Evolutionary conservation across 2,329 filamentous ascomycete genomes (phyloP).

Genomic region (Macrophomina pseudophaseolina): DNA sequence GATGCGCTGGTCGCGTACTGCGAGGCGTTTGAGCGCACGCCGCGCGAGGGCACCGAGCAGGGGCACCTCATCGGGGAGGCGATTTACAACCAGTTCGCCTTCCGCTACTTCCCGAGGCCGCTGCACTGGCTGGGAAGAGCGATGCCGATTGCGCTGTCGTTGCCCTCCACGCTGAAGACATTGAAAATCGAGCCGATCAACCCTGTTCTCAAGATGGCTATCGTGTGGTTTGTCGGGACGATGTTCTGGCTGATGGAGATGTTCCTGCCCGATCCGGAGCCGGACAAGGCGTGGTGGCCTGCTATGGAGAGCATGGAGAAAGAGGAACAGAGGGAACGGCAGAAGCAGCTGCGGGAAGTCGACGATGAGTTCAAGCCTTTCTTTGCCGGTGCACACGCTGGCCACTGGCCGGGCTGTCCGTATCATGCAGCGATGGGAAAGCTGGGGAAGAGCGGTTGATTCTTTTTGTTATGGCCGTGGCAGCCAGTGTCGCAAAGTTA

Average conservation of each 20-base stretch:
- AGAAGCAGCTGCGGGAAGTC: neutral
- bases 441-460: neutral
- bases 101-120: neutral
- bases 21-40: neutral
- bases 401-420: constrained; percentile 5
- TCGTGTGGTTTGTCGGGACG: neutral
- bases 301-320: neutral
- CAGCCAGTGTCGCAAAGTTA: no score
- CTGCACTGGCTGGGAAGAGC: neutral
- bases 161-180: neutral
- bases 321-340: neutral
- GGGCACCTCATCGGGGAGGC: constrained; percentile 10
- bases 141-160: neutral
- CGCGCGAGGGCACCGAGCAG: neutral
- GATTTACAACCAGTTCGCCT: neutral
- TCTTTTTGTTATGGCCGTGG: neutral
- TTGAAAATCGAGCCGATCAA: neutral
- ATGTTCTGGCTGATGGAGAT: constrained; percentile 1
- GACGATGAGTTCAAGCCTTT: neutral
- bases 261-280: neutral
- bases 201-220: neutral
- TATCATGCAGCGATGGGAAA: constrained; percentile 6
- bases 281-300: constrained; percentile 10
- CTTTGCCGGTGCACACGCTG: neutral
- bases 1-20: neutral